Base-by-base conservation (phyloP, 2,329 filamentous ascomycete species). In the Fusarium sp. region DNA sequence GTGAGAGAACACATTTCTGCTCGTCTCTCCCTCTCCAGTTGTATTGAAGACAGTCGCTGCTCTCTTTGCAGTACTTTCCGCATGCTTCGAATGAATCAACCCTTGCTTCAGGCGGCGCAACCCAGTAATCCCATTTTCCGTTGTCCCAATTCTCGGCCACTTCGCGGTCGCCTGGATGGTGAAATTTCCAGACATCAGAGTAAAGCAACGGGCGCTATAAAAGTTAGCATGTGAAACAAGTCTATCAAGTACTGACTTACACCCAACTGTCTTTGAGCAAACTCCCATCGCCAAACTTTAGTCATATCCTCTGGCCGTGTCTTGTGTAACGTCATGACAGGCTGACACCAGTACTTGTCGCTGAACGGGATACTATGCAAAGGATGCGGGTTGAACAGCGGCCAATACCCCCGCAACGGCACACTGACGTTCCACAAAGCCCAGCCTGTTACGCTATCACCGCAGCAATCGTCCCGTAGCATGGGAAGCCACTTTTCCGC, bases 371-470 rank as follows among this genome's bases (percentile, higher is more conserved):
- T 81, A 5, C 81, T 80, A 51, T 87, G 84, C 25, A 86, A 73
- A 40, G 86, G 79, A 66, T 88, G 85, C n/a, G 80, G 77, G 66
- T 81, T 82, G 77, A 86, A 86, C 75, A 85, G 77, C 5, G 84
- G 84, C 79, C 82, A 86, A 56, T 84, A 79, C 8, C 84, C 84
- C 20, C 81, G 82, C 62, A 87, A 56, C 6, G 77, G 71, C 12
- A 87, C 79, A 2, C 82, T 82, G 22, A 79, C 81, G 43, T 84
- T 80, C 65, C 79, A 80, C 46, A 87, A 69, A 8, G 80, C 81
- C 76, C 80, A 84, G 5, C 85, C 85, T 6, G 87, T 74, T 9
- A 87, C 81, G 43, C 83, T 84, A 57, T 87, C 85, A 8, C 85
- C 85, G 52, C 85, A 86, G 74, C 84, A 87, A 62, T 89, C 86